phyloP scores from a whole-genome alignment of 768 basidiomycete species.

The Collybia sordida region DNA sequence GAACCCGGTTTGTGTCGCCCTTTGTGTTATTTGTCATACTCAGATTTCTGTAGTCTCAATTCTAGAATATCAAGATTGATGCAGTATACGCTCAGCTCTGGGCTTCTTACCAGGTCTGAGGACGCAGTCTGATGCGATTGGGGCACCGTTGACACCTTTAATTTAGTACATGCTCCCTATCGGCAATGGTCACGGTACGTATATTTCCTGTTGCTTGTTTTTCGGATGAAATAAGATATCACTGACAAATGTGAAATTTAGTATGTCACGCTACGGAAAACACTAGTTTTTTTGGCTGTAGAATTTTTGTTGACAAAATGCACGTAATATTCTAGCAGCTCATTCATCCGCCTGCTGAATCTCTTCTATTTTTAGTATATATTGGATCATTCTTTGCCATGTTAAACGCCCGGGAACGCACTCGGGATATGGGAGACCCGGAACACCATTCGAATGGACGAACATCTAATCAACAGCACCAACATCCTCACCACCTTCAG shows the following conservation, averaged over 20 bases:
- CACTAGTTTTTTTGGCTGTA: conserved; percentile 40
- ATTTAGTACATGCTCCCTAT: conserved; percentile 43
- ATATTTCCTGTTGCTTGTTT: too few relatives aligned
- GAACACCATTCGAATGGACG: conserved; percentile 1
- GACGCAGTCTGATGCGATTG: background rate
- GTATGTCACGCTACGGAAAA: conserved; percentile 44
- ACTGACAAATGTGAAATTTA: conserved; percentile 8
- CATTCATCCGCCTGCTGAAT: background rate
- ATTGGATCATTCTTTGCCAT: conserved; percentile 46
- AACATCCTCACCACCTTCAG: conserved; percentile 4
- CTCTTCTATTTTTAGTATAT: conserved; percentile 34
- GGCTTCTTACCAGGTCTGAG: conserved; percentile 22
- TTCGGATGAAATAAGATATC: too few relatives aligned
- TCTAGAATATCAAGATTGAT: conserved; percentile 30
- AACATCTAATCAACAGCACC: conserved; percentile 8
- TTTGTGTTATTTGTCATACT: background rate
- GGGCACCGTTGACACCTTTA: background rate
- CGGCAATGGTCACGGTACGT: conserved; percentile 41
- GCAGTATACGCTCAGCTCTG: conserved; percentile 25
- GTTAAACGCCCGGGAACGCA: conserved; percentile 41
- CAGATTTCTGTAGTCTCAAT: conserved; percentile 19
- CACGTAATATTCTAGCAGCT: conserved; percentile 17
- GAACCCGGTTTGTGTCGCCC: conserved; percentile 12
- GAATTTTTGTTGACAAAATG: conserved; percentile 45
- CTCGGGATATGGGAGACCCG: conserved; percentile 5